Conservation (phyloP, 2,329 filamentous ascomycete species). For the Onygenales sp. region DNA sequence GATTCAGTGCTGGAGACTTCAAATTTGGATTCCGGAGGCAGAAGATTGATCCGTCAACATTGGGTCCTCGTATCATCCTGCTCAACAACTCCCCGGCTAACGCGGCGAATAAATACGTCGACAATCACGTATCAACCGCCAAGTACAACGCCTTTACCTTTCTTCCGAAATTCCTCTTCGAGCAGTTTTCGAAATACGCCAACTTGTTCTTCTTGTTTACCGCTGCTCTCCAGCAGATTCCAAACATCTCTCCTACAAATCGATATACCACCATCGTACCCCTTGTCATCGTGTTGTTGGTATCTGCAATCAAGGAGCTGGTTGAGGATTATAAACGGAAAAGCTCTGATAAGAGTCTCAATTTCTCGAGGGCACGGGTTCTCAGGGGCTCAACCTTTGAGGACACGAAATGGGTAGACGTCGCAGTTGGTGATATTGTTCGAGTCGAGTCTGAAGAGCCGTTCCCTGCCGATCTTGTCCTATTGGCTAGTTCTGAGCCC, state of each 20-base stretch:
- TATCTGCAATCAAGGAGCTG: slow-evolving; percentile 92
- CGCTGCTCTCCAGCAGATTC: slow-evolving; percentile 87
- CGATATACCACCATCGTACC: slow-evolving; percentile 93
- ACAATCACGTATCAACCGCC: slow-evolving; percentile 94
- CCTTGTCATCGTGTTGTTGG: slow-evolving; percentile 76
- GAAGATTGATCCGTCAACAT: slow-evolving; percentile 78
- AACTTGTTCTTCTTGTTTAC: slow-evolving; percentile 99
- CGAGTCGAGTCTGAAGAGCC: slow-evolving; percentile 90
- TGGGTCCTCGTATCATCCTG: slow-evolving; percentile 86
- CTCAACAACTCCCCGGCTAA: slow-evolving; percentile 96
- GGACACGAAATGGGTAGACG: slow-evolving; percentile 87
- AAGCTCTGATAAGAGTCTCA: slow-evolving; percentile 74
- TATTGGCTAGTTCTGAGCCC: slow-evolving; percentile 89
- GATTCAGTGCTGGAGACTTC: slow-evolving; percentile 65
- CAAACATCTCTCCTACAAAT: slow-evolving; percentile 88
- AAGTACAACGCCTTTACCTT: slow-evolving; percentile 96
- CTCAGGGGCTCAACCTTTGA: slow-evolving; percentile 75
- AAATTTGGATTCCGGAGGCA: slow-evolving; percentile 83
- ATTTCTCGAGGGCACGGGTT: slow-evolving; percentile 76
- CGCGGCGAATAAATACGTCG: slow-evolving; percentile 75
- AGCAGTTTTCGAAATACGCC: slow-evolving; percentile 98
- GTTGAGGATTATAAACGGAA: slow-evolving; percentile 90
- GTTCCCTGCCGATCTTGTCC: slow-evolving; percentile 86
- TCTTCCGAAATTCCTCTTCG: slow-evolving; percentile 90
- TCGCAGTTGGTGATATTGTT: slow-evolving; percentile 85